Conservation (phyloP, 1,139 yeast species). For the Suhomyces bolitotheri region DNA sequence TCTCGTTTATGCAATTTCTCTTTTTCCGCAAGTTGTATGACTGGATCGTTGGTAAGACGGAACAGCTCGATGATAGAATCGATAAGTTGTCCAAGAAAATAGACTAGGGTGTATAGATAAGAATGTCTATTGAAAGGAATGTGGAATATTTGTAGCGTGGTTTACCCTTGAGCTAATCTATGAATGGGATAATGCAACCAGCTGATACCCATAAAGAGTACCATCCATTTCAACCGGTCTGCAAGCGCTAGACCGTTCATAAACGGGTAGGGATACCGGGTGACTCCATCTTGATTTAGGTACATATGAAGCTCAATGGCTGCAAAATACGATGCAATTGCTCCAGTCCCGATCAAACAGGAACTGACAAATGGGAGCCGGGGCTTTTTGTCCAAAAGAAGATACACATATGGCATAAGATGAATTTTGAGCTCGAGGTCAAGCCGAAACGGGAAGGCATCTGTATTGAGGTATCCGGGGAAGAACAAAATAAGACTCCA, state of each 20-base stretch:
- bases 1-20: conserved; percentile 43
- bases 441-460: conserved; percentile 19
- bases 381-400: conserved; percentile 12
- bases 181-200: conserved; percentile 4
- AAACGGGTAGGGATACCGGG: conserved; percentile 24
- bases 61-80: conserved; percentile 15
- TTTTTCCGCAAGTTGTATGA: conserved; percentile 29
- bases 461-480: conserved; percentile 23
- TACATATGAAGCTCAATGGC: conserved; percentile 12
- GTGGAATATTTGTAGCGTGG: too few relatives aligned
- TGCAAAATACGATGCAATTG: conserved; percentile 9
- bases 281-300: conserved; percentile 11
- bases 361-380: conserved; percentile 5
- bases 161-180: background rate
- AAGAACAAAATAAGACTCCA: conserved; percentile 23
- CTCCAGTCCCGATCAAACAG: conserved; percentile 3
- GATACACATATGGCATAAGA: conserved; percentile 22
- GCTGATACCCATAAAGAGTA: conserved; percentile 7
- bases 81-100: conserved; percentile 12
- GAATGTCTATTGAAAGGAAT: background rate
- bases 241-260: conserved; percentile 13
- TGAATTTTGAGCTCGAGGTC: conserved; percentile 26
- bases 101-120: conserved; percentile 2
- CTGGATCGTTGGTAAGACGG: conserved; percentile 22
- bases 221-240: conserved; percentile 12